phyloP scores from a whole-genome alignment of 805 yeast genomes.

The Kluyveromyces nonfermentans region DNA sequence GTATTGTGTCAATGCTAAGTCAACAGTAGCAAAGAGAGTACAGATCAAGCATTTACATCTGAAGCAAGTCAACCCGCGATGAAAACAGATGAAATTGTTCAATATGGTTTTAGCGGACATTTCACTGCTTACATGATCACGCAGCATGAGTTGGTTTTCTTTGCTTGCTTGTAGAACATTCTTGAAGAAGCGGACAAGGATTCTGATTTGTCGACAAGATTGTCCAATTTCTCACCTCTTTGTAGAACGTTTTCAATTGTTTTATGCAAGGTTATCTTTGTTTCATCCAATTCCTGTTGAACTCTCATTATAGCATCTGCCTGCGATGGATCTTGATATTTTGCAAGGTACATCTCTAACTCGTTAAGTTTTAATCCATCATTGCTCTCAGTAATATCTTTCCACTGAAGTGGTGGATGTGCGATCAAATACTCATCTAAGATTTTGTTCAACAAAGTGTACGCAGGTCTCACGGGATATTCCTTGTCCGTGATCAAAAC shows the following conservation, averaged over 20 bases:
- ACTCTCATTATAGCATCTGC: constrained; percentile 96
- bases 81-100: no score
- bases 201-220: constrained; percentile 90
- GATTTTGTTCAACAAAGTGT: constrained; percentile 80
- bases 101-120: no score
- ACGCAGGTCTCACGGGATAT: constrained; percentile 95
- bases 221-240: constrained; percentile 92
- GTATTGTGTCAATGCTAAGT: neutral
- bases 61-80: no score
- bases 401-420: constrained; percentile 73
- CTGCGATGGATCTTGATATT: constrained; percentile 94
- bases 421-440: constrained; percentile 82
- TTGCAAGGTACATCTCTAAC: constrained; percentile 59
- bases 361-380: constrained; percentile 31
- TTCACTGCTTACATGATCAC: constrained; percentile 42
- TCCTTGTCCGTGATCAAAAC: constrained; percentile 90
- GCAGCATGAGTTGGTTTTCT: constrained; percentile 89
- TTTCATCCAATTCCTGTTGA: constrained; percentile 95
- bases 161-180: constrained; percentile 95
- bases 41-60: no score
- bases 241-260: constrained; percentile 90
- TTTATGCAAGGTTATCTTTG: constrained; percentile 91
- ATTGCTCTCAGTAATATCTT: constrained; percentile 35
- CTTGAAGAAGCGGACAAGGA: constrained; percentile 81
- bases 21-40: neutral